Evolutionary conservation across 2,329 filamentous ascomycete genomes (phyloP).

Genomic region (Dichotomopilus funicola): DNA sequence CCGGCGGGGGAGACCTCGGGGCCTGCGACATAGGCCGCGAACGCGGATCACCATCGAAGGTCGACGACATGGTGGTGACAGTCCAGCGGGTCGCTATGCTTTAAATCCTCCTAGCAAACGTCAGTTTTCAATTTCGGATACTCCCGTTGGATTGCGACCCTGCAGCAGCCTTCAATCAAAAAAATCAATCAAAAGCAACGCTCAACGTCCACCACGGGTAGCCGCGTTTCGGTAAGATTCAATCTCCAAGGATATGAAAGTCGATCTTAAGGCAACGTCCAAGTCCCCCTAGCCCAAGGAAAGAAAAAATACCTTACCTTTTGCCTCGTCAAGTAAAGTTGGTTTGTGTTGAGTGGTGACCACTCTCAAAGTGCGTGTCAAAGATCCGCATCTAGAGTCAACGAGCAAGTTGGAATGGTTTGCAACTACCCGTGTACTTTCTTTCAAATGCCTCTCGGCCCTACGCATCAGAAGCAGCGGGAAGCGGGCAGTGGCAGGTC

Average conservation of each 20-base stretch:
- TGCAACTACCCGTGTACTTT: slow-evolving; percentile 9
- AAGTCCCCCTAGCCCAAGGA: too few species aligned
- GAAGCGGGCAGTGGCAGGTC: slow-evolving; percentile 9
- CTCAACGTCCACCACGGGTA: too few species aligned
- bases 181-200: too few species aligned
- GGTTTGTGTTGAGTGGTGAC: background rate
- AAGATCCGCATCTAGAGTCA: background rate
- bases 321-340: too few species aligned
- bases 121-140: background rate
- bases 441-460: background rate
- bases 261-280: too few species aligned
- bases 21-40: slow-evolving; percentile 8
- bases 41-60: slow-evolving; percentile 2
- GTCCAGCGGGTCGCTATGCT: background rate
- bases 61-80: slow-evolving; percentile 13
- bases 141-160: background rate
- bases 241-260: too few species aligned
- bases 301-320: too few species aligned
- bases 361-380: background rate
- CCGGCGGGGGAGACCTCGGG: background rate
- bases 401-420: background rate
- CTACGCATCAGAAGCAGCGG: background rate
- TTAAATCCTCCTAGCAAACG: background rate
- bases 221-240: too few species aligned
- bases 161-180: too few species aligned